Base-by-base conservation (phyloP, 345 rosid species). In the Citropsis articulata region DNA sequence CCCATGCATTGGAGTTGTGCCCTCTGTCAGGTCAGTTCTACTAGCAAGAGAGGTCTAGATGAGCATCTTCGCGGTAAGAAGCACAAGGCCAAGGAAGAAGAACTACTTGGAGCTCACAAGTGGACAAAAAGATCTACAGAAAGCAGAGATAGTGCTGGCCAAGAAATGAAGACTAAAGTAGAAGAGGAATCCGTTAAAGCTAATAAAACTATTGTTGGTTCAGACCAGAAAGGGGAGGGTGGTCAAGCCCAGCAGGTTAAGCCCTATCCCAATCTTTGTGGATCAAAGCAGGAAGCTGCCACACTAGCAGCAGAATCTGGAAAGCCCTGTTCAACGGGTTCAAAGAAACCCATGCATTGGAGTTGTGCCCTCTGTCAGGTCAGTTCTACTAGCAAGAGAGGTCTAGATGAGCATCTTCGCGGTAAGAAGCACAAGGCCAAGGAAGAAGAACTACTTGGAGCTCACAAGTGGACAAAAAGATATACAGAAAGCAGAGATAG, bases 1-100 rank as follows among this genome's bases (percentile, higher is more conserved):
- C 64, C 75, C 5, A 77, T 78, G 78, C 80, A 83, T 50, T 87
- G 86, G 90, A 86, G 85, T 53, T 88, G 90, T 79, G 86, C 91
- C 28, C 74, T 85, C 19, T 90, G 93, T 80, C 80, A 61, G 78
- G 50, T 45, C 50, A 45, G 50, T 45, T 4, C 50, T 45, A 13
- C 5, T 45, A 45, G 50, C 50, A 85, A 84, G 80, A 81, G 30
- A 59, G 85, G 73, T 76, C 80, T 90, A 76, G 55, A 14, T 48
- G 56, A 18, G 22, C 21, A 1, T 53, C 57, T 4, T 53, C 21
- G 1, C 1, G 8, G 57, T 4, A 53, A 53, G n/a, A 53, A 53
- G 57, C 57, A 53, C 57, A 53, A 53, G 57, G 57, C 22, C 7
- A 18, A 53, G 57, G 57, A 18, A 53, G 57, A 19, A 45, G 19